Evolutionary conservation across 768 basidiomycete species (phyloP).

Genomic region (Suillus fuscotomentosus): DNA sequence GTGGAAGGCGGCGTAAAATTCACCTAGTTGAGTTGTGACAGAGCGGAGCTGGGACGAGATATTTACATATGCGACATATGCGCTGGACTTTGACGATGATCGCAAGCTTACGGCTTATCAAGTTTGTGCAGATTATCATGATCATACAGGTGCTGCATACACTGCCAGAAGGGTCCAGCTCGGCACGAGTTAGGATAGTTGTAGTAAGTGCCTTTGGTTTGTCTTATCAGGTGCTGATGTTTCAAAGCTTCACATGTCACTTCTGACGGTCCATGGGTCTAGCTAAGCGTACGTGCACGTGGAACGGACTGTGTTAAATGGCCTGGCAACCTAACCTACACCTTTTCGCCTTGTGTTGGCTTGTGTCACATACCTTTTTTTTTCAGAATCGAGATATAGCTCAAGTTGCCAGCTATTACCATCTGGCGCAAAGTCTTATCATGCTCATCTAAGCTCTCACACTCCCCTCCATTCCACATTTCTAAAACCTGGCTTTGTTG

Average conservation of each 20-base stretch:
- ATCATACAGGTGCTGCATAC: conserved; percentile 57
- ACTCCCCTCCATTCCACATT: background rate
- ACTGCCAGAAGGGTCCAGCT: conserved; percentile 53
- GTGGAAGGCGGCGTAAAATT: conserved; percentile 53
- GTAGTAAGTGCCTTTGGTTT: background rate
- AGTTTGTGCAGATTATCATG: conserved; percentile 56
- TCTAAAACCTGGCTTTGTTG: background rate
- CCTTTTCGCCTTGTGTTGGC: background rate
- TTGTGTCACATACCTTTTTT: background rate
- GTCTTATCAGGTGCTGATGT: background rate
- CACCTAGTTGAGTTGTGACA: conserved; percentile 47
- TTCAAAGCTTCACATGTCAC: background rate
- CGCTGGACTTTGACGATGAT: conserved; percentile 61
- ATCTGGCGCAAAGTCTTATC: background rate
- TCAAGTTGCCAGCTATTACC: background rate
- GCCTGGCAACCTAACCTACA: background rate
- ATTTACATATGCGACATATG: conserved; percentile 41
- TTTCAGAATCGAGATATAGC: background rate
- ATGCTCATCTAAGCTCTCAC: background rate
- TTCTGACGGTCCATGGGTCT: background rate
- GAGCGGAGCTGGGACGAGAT: conserved; percentile 58
- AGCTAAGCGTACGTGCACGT: background rate
- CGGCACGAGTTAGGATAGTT: conserved; percentile 2
- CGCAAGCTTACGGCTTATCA: conserved; percentile 57
- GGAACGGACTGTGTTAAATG: background rate